Base-by-base conservation (phyloP, 2,329 filamentous ascomycete species). In the Aspergillus quadrilineatus region DNA sequence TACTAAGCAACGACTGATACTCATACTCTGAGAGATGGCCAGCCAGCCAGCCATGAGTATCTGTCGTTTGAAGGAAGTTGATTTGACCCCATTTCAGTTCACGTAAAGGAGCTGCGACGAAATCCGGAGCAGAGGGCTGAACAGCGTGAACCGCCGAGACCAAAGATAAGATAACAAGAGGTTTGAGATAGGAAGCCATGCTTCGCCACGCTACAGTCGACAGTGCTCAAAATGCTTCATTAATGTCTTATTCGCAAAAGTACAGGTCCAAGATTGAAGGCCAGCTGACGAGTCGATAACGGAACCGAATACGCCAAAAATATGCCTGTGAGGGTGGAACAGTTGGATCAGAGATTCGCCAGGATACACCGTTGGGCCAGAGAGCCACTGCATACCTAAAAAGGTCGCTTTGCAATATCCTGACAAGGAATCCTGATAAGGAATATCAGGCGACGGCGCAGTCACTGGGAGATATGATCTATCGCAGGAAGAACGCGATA, bases 21-120 rank as follows among this genome's bases (percentile, higher is more conserved):
- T 17, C 82, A 68, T 78, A 91, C 87, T 99, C 94, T 78, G 92
- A 88, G 4, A 97, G 77, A 79, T 99, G 94, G 1, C 94, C 94
- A 8, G 86, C 91, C 69, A 95, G 87, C 94, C 94, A 99, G 66
- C 94, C 93, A 76, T 97, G 94, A 4, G 90, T 94, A 72, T 97
- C 89, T 41, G 94, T 97, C 0, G 94, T 97, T 69, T 96, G 92
- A n/a, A 99, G 77, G 73, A 96, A 95, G 80, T 97, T 97, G 68
- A 97, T 82, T 72, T 96, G 88, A n/a, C 89, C 92, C 90, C 92
- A 97, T 66, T 86, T 83, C 53, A 99, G 81, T 64, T 91, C 83
- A 67, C 93, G 87, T 75, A 97, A 84, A 45, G 92, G 92, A 54
- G 89, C 91, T 56, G 85, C 82, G 58, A 93, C 82, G 6, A 94